Conservation (phyloP, 495 filamentous ascomycete species). For the Cercophora newfieldiana region DNA sequence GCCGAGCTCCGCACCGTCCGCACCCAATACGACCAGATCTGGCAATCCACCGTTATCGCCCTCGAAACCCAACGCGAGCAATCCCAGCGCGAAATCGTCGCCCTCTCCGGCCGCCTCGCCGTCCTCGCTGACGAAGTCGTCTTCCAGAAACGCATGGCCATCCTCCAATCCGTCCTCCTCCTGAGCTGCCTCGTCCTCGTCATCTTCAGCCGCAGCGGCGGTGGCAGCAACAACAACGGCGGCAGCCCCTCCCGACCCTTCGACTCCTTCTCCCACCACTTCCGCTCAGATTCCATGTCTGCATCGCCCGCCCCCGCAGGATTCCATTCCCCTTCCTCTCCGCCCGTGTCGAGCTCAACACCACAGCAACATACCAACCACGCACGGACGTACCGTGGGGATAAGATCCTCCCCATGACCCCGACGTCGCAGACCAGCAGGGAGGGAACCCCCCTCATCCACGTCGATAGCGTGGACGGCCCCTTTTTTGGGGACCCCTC, state of each 20-base stretch:
- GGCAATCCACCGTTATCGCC: conserved; percentile 91
- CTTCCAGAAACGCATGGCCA: conserved; percentile 92
- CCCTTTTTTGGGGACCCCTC: conserved; percentile 14
- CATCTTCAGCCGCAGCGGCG: conserved; percentile 63
- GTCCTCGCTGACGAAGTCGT: conserved; percentile 91
- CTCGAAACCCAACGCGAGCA: conserved; percentile 84
- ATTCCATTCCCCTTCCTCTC: conserved; percentile 14
- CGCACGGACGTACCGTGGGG: background rate
- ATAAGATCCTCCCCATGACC: conserved; percentile 40
- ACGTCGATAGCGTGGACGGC: conserved; percentile 17
- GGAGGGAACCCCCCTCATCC: conserved; percentile 26
- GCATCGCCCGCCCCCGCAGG: background rate
- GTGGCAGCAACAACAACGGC: conserved; percentile 19
- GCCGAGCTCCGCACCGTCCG: conserved; percentile 77
- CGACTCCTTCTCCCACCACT: background rate
- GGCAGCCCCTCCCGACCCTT: conserved; percentile 1
- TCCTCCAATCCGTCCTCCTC: conserved; percentile 82
- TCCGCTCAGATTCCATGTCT: background rate
- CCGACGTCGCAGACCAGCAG: conserved; percentile 39
- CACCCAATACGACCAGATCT: conserved; percentile 90
- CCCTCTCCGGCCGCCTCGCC: conserved; percentile 76
- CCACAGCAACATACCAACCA: conserved; percentile 7
- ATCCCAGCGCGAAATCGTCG: conserved; percentile 75
- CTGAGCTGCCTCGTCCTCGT: conserved; percentile 85
- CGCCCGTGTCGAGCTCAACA: conserved; percentile 13